Percentiles rank a stretch among this genome's conserved stretches.
Conservation (phyloP, 208 protist species). For the Giardia muris region DNA sequence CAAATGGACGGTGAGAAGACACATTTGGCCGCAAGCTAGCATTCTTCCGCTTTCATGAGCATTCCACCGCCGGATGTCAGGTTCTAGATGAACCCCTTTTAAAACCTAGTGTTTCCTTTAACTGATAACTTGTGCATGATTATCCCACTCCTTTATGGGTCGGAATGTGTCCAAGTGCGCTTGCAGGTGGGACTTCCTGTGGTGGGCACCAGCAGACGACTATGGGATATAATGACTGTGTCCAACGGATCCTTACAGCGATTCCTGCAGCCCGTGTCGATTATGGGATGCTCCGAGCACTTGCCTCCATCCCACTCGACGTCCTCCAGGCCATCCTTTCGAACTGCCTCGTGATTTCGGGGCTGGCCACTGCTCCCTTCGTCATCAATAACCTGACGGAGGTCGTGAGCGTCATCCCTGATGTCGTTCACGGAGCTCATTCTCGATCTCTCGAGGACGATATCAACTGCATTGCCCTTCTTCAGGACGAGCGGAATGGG, state of each 20-base stretch:
- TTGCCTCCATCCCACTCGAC: not conserved
- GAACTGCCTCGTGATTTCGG: not conserved
- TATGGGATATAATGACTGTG: not conserved
- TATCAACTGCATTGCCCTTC: not conserved
- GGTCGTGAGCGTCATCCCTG: not conserved
- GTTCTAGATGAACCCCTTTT: too few relatives aligned
- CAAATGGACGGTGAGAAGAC: too few relatives aligned
- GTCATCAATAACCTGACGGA: not conserved
- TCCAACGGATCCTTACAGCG: not conserved
- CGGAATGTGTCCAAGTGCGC: not conserved
- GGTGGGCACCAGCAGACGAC: not conserved
- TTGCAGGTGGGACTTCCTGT: not conserved
- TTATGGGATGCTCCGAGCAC: not conserved
- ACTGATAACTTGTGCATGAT: too few relatives aligned
- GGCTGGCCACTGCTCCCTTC: not conserved
- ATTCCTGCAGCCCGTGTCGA: not conserved
- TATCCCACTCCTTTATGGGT: too few relatives aligned
- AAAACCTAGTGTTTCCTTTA: too few relatives aligned
- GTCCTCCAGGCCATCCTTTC: not conserved
- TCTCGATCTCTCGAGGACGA: not conserved
- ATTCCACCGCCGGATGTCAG: too few relatives aligned
- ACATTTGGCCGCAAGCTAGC: too few relatives aligned
- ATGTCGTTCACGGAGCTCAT: not conserved
- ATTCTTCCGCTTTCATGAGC: too few relatives aligned
- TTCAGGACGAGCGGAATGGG: not conserved